phyloP scores from a whole-genome alignment of 2,329 filamentous ascomycete genomes.

The Aspergillus sp. region DNA sequence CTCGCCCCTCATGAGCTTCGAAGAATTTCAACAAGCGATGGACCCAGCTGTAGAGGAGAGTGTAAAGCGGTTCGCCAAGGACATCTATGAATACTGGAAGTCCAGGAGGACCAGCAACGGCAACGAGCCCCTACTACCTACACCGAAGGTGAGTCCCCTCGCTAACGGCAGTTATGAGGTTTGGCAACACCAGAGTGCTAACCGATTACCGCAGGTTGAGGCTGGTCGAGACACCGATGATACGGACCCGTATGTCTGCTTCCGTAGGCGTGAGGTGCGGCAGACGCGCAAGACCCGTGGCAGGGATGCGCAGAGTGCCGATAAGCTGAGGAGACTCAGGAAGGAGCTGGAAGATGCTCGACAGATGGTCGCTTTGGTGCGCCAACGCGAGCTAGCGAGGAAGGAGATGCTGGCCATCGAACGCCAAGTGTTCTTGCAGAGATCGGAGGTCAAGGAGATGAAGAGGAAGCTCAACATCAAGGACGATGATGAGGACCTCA shows the following conservation, averaged over 20 bases:
- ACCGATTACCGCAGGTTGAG: constrained; percentile 63
- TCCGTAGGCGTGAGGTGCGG: constrained; percentile 89
- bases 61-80: constrained; percentile 66
- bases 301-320: constrained; percentile 88
- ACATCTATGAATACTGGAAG: constrained; percentile 91
- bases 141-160: constrained; percentile 63
- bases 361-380: constrained; percentile 74
- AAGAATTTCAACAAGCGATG: constrained; percentile 72
- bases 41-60: constrained; percentile 59
- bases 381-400: constrained; percentile 77
- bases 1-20: constrained; percentile 72
- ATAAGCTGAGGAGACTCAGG: constrained; percentile 89
- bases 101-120: constrained; percentile 64
- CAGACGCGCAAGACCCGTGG: constrained; percentile 93
- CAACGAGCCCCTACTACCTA: constrained; percentile 73
- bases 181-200: constrained; percentile 14
- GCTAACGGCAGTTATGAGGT: neutral
- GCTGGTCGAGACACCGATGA: constrained; percentile 93
- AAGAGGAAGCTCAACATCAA: constrained; percentile 89
- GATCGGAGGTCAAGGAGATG: constrained; percentile 78
- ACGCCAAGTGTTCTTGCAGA: constrained; percentile 77
- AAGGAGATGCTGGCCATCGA: constrained; percentile 75
- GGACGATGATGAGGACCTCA: constrained; percentile 87
- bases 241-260: constrained; percentile 95
- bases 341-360: constrained; percentile 89